These are phyloP conservation scores for Nasturtium officinale DNA, from an alignment of 345 rosid species.

Conservation along the genomic window DNA sequence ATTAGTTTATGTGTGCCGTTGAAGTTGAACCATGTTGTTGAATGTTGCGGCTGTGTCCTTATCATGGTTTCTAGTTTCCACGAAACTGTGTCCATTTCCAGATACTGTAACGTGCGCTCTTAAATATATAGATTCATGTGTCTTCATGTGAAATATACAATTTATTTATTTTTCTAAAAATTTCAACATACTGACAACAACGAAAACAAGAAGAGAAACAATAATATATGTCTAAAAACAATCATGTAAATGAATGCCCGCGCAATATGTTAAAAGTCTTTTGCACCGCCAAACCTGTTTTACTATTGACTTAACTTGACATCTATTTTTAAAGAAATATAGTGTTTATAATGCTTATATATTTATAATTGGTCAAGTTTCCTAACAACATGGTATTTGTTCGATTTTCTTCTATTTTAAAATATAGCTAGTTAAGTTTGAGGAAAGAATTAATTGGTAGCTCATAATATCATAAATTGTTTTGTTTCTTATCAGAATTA, in stretches of 20 bases:
- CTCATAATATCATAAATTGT: not conserved
- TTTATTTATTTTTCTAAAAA: not conserved
- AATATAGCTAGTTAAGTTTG: not conserved
- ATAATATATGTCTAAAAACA: not conserved
- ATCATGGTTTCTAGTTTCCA: constrained; percentile 34
- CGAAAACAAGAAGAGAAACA: not conserved
- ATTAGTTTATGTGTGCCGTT: constrained; percentile 29
- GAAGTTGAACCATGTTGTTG: constrained; percentile 36
- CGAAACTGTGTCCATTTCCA: constrained; percentile 40
- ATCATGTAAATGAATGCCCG: not conserved
- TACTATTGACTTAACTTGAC: not conserved
- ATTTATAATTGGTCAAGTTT: not conserved
- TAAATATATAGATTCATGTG: constrained; percentile 13
- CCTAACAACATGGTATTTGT: not conserved
- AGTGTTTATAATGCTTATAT: not conserved
- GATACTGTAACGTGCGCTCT: constrained; percentile 31
- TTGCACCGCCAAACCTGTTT: constrained; percentile 11
- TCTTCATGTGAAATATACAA: not conserved
- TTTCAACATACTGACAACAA: not conserved
- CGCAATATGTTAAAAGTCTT: not conserved
- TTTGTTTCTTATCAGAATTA: not conserved
- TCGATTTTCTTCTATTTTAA: not conserved
- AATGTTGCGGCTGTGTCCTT: constrained; percentile 32
- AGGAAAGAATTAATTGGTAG: not conserved
- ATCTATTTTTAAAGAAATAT: not conserved